Base-by-base conservation (phyloP, 176 grass and related monocot species). In the Typha latifolia region DNA sequence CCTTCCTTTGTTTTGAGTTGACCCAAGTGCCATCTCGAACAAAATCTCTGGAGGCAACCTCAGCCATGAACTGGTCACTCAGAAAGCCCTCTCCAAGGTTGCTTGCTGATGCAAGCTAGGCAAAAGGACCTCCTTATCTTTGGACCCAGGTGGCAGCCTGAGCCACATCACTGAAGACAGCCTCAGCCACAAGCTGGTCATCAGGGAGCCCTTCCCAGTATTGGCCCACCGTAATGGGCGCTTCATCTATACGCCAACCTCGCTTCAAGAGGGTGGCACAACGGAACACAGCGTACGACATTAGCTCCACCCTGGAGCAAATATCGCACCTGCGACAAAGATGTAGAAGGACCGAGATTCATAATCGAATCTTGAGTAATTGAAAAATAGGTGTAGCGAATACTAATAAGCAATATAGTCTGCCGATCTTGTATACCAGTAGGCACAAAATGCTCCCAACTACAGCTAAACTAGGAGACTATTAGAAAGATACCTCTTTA, bases 261-360 rank as follows among this genome's bases (percentile, higher is more conserved):
- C 53, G 18, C 53, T 19, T 19, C 18, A 66, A 76, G 51, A 57
- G 73, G 73, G 51, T 48, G 51, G 64, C 63, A 76, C 49, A 43
- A 57, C 20, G 48, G 48, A 75, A 70, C 77, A 82, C 85, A 93
- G 78, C 61, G 72, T 99, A 82, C 89, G 89, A 99, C 94, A 99
- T 90, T 93, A 80, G 86, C 94, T 93, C 94, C 84, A 78, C 73
- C 89, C 66, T 12, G 79, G 94, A 99, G 94, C 94, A 87, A 89
- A 99, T 93, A 99, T 99, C 94, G 94, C 89, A 92, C 83, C 94
- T 99, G 86, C 82, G 72, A 90, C 85, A 93, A 73, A 91, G 83
- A 85, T 74, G 77, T 79, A 81, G 77, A 89, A 79, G 81, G 66
- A 88, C 66, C 68, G 68, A 67, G 78, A 75, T 81, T 53, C 68